phyloP scores from a whole-genome alignment of 2,329 filamentous ascomycete species.

The Hymenoscyphus salicellus region DNA sequence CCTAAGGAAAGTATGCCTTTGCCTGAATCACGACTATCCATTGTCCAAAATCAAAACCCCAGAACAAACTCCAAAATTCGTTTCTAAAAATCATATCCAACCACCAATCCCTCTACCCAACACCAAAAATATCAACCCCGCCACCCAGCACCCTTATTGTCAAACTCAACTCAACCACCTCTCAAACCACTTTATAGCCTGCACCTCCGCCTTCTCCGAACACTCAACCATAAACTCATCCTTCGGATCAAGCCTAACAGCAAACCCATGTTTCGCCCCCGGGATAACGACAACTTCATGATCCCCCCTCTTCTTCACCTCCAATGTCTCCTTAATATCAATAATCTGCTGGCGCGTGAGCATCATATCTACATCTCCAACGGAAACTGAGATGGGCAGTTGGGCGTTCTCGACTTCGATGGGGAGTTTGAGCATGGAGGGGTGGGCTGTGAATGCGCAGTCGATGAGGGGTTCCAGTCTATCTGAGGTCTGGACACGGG shows the following conservation, averaged over 20 bases:
- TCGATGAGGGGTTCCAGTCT: conserved; percentile 41
- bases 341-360: conserved; percentile 33
- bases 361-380: conserved; percentile 44
- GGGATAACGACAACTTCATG: conserved; percentile 38
- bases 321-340: conserved; percentile 25
- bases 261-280: conserved; percentile 44
- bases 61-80: no score
- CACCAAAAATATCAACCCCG: not conserved
- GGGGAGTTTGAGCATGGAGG: conserved; percentile 46
- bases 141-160: not conserved
- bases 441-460: conserved; percentile 50
- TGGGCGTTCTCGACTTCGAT: conserved; percentile 43
- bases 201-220: conserved; percentile 38
- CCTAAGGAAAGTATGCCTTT: no score
- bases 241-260: conserved; percentile 37
- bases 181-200: conserved; percentile 40
- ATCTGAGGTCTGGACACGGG: conserved; percentile 17
- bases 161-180: conserved; percentile 24
- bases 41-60: no score
- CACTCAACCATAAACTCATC: conserved; percentile 37
- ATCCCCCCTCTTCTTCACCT: conserved; percentile 27
- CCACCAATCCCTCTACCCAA: not conserved
- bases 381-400: conserved; percentile 45
- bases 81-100: not conserved
- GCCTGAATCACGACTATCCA: no score